Percentiles rank a stretch among this genome's conserved stretches.
These are phyloP conservation scores for Xerocomus spinulosus DNA, from an alignment of 768 basidiomycete genomes.

Conservation along the genomic window DNA sequence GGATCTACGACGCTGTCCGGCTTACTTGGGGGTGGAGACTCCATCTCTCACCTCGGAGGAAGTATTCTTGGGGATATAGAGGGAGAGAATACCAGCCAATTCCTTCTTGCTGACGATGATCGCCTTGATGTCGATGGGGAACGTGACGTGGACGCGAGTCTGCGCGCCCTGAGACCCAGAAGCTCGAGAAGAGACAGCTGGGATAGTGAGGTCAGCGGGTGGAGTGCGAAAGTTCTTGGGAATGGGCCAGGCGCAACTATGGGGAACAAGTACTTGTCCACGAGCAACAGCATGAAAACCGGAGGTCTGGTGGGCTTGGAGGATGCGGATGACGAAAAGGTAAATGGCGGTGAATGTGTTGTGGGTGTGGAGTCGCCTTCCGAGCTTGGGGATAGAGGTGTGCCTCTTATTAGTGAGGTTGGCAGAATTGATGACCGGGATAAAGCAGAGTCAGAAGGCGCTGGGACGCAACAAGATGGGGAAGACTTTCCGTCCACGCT, in stretches of 20 bases:
- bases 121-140: slow-evolving; percentile 44
- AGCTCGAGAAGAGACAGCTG: slow-evolving; percentile 86
- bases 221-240: slow-evolving; percentile 69
- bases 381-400: slow-evolving; percentile 7
- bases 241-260: slow-evolving; percentile 41
- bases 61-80: slow-evolving; percentile 50
- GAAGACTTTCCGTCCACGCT: slow-evolving; percentile 23
- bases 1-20: slow-evolving; percentile 49
- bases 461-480: slow-evolving; percentile 7
- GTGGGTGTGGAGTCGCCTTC: slow-evolving; percentile 7
- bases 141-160: slow-evolving; percentile 80
- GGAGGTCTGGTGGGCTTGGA: slow-evolving; percentile 51
- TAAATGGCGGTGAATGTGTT: slow-evolving; percentile 10
- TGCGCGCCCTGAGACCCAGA: slow-evolving; percentile 82
- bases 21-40: slow-evolving; percentile 49
- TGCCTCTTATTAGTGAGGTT: neutral
- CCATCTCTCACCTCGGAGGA: slow-evolving; percentile 68
- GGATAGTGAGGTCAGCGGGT: slow-evolving; percentile 85
- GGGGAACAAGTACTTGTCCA: slow-evolving; percentile 58
- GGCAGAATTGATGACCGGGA: slow-evolving; percentile 5
- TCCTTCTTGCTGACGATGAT: slow-evolving; percentile 62
- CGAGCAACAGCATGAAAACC: slow-evolving; percentile 56
- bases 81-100: slow-evolving; percentile 63
- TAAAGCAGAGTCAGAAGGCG: slow-evolving; percentile 1
- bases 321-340: slow-evolving; percentile 33